Evolutionary conservation across 2,329 filamentous ascomycete species (phyloP).

Genomic region (Colletotrichum graminicola): DNA sequence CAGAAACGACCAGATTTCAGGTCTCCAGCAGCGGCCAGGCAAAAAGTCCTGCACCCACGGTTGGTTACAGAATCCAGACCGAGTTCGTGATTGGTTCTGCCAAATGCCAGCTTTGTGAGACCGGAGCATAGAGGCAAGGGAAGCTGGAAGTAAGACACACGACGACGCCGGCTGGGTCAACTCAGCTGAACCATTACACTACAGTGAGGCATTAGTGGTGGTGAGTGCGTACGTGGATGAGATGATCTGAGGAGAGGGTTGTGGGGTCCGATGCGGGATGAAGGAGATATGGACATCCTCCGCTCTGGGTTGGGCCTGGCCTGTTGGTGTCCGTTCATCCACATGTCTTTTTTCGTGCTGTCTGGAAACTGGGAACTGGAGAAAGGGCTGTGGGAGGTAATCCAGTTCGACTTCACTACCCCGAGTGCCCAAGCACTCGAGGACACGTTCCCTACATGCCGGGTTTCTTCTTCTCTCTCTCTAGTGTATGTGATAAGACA

Average conservation of each 20-base stretch:
- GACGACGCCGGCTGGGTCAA: not conserved
- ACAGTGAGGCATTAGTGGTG: conserved; percentile 2
- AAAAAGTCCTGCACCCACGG: conserved; percentile 25
- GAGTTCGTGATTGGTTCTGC: conserved; percentile 11
- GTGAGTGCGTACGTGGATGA: not conserved
- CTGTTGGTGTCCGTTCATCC: conserved; percentile 8
- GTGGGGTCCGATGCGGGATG: conserved; percentile 3
- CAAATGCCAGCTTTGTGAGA: not conserved
- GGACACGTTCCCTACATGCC: conserved; percentile 38
- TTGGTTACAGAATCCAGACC: conserved; percentile 30
- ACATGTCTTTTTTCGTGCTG: conserved; percentile 2
- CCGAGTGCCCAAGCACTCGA: conserved; percentile 33
- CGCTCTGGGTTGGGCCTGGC: conserved; percentile 22
- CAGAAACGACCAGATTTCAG: conserved; percentile 1
- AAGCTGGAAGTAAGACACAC: not conserved
- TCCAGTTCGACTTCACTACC: conserved; percentile 27
- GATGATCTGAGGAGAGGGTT: not conserved
- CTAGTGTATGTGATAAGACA: not conserved
- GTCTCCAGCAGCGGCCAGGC: conserved; percentile 6
- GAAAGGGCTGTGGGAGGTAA: conserved; percentile 24
- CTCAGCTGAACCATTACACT: not conserved
- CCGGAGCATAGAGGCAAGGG: not conserved
- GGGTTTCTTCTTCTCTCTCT: conserved; percentile 4
- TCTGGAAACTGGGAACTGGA: conserved; percentile 28
- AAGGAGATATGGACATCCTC: not conserved